A percentile compares a stretch with the other conserved stretches of the same genome.
These are phyloP conservation scores for Ogataea henricii DNA, from an alignment of 805 yeast species.

Conservation along the genomic window DNA sequence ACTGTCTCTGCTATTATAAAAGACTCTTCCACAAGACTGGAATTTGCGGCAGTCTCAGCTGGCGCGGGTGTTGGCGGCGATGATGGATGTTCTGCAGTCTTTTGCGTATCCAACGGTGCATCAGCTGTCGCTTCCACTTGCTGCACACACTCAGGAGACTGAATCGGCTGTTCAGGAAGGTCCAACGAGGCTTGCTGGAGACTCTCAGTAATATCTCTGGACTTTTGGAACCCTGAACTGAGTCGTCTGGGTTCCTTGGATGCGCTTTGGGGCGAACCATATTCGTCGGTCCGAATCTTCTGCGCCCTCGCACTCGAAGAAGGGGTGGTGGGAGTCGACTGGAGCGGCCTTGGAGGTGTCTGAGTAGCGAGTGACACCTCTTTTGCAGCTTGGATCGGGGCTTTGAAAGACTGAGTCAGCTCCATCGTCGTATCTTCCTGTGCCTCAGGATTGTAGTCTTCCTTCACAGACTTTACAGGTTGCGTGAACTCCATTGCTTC, in stretches of 20 bases:
- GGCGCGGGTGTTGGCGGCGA: not conserved
- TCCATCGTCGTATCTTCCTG: constrained; percentile 18
- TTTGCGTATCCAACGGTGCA: not conserved
- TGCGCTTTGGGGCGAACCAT: constrained; percentile 26
- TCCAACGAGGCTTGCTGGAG: not conserved
- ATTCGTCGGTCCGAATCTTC: constrained; percentile 21
- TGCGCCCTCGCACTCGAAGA: constrained; percentile 20
- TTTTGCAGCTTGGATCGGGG: not conserved
- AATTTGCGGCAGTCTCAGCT: constrained; percentile 7
- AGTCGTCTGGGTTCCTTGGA: constrained; percentile 11
- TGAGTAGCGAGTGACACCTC: constrained; percentile 8
- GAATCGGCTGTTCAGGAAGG: too few relatives aligned
- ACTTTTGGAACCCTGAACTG: constrained; percentile 5
- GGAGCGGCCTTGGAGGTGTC: constrained; percentile 13
- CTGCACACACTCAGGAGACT: not conserved
- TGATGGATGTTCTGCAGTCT: not conserved
- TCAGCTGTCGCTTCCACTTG: not conserved
- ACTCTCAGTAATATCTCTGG: constrained; percentile 9
- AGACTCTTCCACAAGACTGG: constrained; percentile 22
- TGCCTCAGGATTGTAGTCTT: not conserved
- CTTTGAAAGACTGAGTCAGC: constrained; percentile 17
- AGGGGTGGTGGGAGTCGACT: constrained; percentile 12
- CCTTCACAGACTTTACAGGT: constrained; percentile 2
- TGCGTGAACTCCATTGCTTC: constrained; percentile 22
- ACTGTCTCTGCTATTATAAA: constrained; percentile 30